Conservation (phyloP, 1,284 basidiomycete genomes). For the Tremellales sp. region DNA sequence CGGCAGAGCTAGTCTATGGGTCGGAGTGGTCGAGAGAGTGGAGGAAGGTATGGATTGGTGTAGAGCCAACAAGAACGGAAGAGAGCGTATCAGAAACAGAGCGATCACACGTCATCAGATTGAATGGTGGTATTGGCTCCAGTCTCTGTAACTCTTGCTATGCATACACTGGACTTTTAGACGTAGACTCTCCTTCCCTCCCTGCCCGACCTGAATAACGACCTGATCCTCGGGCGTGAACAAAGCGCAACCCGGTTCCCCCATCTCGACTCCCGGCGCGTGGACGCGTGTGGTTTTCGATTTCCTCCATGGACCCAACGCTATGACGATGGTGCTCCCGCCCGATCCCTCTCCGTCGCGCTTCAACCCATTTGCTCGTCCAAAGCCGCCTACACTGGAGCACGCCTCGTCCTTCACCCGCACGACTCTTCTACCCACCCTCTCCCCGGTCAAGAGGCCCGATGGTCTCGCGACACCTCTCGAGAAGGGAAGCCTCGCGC, state of each 20-base stretch:
- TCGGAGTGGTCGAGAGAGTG: neutral
- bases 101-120: no score
- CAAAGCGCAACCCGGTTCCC: no score
- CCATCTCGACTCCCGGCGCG: neutral
- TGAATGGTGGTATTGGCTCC: no score
- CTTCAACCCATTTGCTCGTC: conserved; percentile 25
- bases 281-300: neutral
- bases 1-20: neutral
- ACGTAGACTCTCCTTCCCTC: no score
- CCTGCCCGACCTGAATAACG: no score
- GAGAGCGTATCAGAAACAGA: no score
- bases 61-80: no score
- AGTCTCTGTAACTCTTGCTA: no score
- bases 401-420: conserved; percentile 24
- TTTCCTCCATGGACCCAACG: neutral
- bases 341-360: neutral
- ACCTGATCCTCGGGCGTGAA: no score
- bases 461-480: conserved; percentile 7
- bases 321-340: neutral
- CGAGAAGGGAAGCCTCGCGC: neutral
- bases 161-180: no score
- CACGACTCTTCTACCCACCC: conserved; percentile 20
- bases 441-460: neutral
- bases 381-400: conserved; percentile 7
- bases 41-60: no score